Evolutionary conservation across 129 eudicot genomes (phyloP).

Genomic region (Pittosporum tobira): DNA sequence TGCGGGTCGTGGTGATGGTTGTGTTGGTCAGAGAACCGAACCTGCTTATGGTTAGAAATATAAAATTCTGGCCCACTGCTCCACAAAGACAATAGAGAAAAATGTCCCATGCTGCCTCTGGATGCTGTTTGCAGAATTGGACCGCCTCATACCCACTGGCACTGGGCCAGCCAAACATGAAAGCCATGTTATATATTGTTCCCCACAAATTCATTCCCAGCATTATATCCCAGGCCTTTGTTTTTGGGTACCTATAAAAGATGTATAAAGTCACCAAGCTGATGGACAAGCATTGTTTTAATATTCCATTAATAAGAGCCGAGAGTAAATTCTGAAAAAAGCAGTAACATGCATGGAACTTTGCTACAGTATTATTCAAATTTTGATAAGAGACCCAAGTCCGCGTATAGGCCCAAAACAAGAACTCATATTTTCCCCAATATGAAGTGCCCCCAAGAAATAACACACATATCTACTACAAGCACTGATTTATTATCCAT

Average conservation of each 20-base stretch:
- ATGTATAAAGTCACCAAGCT: neutral
- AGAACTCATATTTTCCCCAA: no score
- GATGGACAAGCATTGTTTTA: neutral
- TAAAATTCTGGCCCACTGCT: constrained; percentile 91
- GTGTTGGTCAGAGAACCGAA: constrained; percentile 93
- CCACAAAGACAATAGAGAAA: constrained; percentile 84
- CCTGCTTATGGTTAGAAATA: constrained; percentile 82
- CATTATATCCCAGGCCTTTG: constrained; percentile 97
- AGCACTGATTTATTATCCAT: no score
- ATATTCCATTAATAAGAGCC: neutral
- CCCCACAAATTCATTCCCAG: constrained; percentile 99
- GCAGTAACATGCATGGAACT: no score
- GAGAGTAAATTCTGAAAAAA: no score
- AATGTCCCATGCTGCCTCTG: constrained; percentile 95
- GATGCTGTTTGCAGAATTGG: constrained; percentile 79
- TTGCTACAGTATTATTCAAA: no score
- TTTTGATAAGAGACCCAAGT: no score
- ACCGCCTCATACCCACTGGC: constrained; percentile 89
- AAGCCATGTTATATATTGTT: constrained; percentile 59
- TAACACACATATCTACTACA: no score
- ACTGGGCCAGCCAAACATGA: constrained; percentile 96
- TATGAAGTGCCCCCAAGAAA: no score
- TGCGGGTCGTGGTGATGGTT: constrained; percentile 93
- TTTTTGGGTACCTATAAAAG: constrained; percentile 69
- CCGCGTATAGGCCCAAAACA: no score